Percentiles rank a stretch among this genome's conserved stretches.
phyloP scores from a whole-genome alignment of 2,329 filamentous ascomycete species.

The Keithomyces neogunnii region DNA sequence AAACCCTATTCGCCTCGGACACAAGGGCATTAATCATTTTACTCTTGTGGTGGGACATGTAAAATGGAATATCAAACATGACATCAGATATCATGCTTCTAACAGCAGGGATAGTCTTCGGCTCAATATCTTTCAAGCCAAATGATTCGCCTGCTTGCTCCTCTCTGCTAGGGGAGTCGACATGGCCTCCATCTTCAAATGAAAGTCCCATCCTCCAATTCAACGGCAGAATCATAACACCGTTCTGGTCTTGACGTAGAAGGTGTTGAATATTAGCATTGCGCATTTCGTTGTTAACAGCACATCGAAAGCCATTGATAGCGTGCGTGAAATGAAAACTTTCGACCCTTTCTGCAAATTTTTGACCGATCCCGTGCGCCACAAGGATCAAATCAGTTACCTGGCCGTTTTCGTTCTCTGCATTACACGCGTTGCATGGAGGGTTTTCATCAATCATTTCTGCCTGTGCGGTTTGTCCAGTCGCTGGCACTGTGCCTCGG shows the following conservation, averaged over 20 bases:
- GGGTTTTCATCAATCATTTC: constrained; percentile 20
- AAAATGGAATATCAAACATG: constrained; percentile 97
- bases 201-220: constrained; percentile 90
- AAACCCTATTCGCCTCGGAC: constrained; percentile 89
- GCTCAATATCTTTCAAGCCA: constrained; percentile 80
- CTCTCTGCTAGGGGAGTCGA: constrained; percentile 42
- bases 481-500: neutral
- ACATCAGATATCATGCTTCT: constrained; percentile 91
- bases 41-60: constrained; percentile 89
- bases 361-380: constrained; percentile 93
- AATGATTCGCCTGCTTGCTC: constrained; percentile 52
- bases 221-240: constrained; percentile 86
- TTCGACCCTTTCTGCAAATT: constrained; percentile 87
- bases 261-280: constrained; percentile 66
- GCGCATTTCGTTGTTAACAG: constrained; percentile 76
- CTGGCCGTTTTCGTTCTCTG: constrained; percentile 54
- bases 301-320: constrained; percentile 80
- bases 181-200: constrained; percentile 69
- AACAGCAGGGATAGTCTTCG: constrained; percentile 82
- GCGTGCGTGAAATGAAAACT: constrained; percentile 97
- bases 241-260: constrained; percentile 69
- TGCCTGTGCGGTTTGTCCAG: constrained; percentile 4
- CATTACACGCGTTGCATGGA: constrained; percentile 49
- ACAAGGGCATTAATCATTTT: constrained; percentile 91
- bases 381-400: constrained; percentile 86